Conservation (phyloP, 129 eudicot species). For the Calendula officinalis region DNA sequence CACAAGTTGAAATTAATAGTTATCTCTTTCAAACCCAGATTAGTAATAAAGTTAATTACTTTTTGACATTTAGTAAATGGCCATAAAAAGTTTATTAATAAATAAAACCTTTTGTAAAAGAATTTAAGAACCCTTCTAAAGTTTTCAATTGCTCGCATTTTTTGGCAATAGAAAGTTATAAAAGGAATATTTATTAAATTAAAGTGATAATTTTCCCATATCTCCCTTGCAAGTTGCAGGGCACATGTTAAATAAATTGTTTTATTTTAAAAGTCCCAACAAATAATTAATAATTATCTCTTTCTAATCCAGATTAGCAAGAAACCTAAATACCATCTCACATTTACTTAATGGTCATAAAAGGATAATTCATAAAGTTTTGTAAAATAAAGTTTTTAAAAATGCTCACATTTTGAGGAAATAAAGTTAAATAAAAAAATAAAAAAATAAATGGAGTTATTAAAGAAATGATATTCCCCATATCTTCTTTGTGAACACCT, state of each 20-base stretch:
- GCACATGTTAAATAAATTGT: too few relatives aligned
- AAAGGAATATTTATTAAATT: slow-evolving; percentile 9
- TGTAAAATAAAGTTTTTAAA: background rate
- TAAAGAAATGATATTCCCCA: slow-evolving; percentile 36
- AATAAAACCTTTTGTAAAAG: background rate
- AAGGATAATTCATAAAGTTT: background rate
- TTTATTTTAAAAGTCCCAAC: background rate
- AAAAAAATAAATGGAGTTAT: slow-evolving; percentile 14
- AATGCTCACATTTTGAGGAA: background rate
- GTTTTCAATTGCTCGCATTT: background rate
- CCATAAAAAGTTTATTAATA: background rate
- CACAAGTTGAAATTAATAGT: slow-evolving; percentile 14
- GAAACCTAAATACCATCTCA: slow-evolving; percentile 9
- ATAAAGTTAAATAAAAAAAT: slow-evolving; percentile 15
- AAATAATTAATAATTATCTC: slow-evolving; percentile 2
- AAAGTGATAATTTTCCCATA: too few relatives aligned
- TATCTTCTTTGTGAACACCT: slow-evolving; percentile 34
- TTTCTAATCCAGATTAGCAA: slow-evolving; percentile 18
- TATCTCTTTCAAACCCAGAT: slow-evolving; percentile 15
- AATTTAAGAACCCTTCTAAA: background rate
- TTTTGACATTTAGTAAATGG: slow-evolving; percentile 11
- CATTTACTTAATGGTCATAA: slow-evolving; percentile 7
- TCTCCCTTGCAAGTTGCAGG: too few relatives aligned
- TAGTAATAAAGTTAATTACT: slow-evolving; percentile 10
- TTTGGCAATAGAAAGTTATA: slow-evolving; percentile 11